Evolutionary conservation across 2,329 filamentous ascomycete genomes (phyloP).

Genomic region (Aspergillus sp.): DNA sequence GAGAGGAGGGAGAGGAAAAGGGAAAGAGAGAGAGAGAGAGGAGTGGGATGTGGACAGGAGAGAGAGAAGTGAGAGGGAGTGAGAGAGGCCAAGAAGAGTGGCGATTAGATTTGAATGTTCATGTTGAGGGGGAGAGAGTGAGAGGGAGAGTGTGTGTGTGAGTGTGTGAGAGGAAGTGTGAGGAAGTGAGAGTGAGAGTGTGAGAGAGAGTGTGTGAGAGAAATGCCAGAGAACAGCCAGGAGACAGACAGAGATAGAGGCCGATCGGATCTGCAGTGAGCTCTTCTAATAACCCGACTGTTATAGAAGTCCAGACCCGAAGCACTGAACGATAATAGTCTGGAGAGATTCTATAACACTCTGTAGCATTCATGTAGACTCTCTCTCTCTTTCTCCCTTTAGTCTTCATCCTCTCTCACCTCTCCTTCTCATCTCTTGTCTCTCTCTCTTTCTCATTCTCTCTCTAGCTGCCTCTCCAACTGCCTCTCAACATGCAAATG

Average conservation of each 20-base stretch:
- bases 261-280: conserved; percentile 1
- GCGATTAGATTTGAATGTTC: too few relatives aligned
- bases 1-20: conserved; percentile 7
- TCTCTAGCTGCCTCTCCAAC: background rate
- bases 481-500: background rate
- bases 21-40: conserved; percentile 3
- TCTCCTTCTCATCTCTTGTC: background rate
- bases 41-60: background rate
- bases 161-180: conserved; percentile 3
- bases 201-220: conserved; percentile 1
- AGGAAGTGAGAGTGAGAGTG: conserved; percentile 3
- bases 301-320: too few relatives aligned
- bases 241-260: conserved; percentile 3
- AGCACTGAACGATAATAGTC: too few relatives aligned
- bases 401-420: background rate
- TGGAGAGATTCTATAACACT: too few relatives aligned
- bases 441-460: too few relatives aligned
- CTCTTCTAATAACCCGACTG: too few relatives aligned
- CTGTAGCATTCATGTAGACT: too few relatives aligned
- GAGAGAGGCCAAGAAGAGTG: too few relatives aligned
- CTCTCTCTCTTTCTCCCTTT: background rate
- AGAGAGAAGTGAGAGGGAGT: too few relatives aligned
- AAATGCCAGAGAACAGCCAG: conserved; percentile 2
- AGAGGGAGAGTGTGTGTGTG: conserved; percentile 4
- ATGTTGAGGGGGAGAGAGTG: conserved; percentile 4